Conservation (phyloP, 306 rosid genomes). For the Rosa rugosa region DNA sequence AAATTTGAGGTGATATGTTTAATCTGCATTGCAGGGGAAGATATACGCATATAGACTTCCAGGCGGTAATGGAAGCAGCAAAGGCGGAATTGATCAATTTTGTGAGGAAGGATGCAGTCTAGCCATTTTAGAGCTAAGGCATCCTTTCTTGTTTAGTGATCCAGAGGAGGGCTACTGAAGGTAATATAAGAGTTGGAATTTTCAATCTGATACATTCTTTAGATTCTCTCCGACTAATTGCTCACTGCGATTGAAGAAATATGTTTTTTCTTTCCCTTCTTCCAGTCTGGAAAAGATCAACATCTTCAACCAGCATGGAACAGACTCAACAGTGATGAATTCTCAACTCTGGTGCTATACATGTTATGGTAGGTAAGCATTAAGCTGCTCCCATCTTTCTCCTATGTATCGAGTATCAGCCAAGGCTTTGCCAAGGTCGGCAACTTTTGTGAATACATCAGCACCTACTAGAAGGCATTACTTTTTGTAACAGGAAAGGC, state of each 20-base stretch:
- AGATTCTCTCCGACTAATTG: not conserved
- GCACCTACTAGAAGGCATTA: not conserved
- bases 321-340: not conserved
- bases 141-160: constrained; percentile 24
- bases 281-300: not conserved
- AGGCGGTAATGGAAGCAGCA: constrained; percentile 79
- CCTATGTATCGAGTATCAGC: not conserved
- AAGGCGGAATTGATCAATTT: constrained; percentile 59
- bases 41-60: constrained; percentile 63
- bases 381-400: not conserved
- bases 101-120: constrained; percentile 51
- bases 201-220: not conserved
- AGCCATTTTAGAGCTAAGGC: constrained; percentile 24
- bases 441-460: not conserved
- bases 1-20: constrained; percentile 24
- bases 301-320: constrained; percentile 7
- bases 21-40: constrained; percentile 78
- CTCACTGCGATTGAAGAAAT: constrained; percentile 7
- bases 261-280: constrained; percentile 10
- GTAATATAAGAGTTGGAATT: constrained; percentile 13
- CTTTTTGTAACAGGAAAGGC: not conserved
- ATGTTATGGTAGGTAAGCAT: constrained; percentile 9
- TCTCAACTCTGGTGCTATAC: not conserved
- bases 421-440: not conserved
- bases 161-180: constrained; percentile 16